Evolutionary conservation across 2,329 filamentous ascomycete genomes (phyloP).

Genomic region (Esteya vermicola): DNA sequence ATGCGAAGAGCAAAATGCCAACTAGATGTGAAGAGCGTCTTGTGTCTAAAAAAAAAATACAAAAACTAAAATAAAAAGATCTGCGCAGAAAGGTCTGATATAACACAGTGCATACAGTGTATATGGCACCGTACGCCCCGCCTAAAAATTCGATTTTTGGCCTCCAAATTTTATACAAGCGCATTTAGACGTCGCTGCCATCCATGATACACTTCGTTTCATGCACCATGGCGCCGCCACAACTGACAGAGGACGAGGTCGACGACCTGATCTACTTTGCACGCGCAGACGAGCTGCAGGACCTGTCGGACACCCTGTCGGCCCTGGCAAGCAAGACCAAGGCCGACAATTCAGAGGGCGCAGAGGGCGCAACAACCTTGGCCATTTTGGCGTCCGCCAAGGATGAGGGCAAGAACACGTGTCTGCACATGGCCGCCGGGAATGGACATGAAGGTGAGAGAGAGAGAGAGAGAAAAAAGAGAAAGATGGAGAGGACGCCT

Average conservation of each 20-base stretch:
- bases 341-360: too few species aligned
- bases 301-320: slow-evolving; percentile 46
- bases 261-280: slow-evolving; percentile 87
- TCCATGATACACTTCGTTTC: too few species aligned
- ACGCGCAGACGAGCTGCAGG: slow-evolving; percentile 59
- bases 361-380: slow-evolving; percentile 37
- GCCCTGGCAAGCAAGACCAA: slow-evolving; percentile 46
- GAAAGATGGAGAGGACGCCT: too few species aligned
- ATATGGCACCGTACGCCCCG: not conserved
- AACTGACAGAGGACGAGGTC: slow-evolving; percentile 62
- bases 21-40: too few species aligned
- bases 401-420: slow-evolving; percentile 65
- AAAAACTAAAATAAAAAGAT: too few species aligned
- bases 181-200: not conserved
- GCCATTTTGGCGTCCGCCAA: slow-evolving; percentile 51
- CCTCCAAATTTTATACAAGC: not conserved
- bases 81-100: too few species aligned
- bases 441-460: slow-evolving; percentile 69
- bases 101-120: not conserved
- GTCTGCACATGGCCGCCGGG: slow-evolving; percentile 81
- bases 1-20: not conserved
- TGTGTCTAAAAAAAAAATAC: too few species aligned
- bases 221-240: slow-evolving; percentile 17
- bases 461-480: not conserved
- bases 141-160: slow-evolving; percentile 1